Evolutionary conservation across 2,329 filamentous ascomycete genomes (phyloP).

Genomic region (Fulvia fulva): DNA sequence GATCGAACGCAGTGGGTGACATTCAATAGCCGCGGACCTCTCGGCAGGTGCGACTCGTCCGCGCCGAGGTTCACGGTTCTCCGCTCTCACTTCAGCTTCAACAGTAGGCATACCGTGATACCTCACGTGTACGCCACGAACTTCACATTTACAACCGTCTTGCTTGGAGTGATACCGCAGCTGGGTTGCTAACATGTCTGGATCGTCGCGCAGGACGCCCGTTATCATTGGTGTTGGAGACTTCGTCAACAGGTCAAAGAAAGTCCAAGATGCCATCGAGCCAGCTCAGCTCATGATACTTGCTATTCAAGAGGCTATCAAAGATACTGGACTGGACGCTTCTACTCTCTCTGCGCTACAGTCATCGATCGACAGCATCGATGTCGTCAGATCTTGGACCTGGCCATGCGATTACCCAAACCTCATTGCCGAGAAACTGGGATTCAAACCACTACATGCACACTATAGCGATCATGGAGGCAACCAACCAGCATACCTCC

Average conservation of each 20-base stretch:
- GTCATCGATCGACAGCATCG: slow-evolving; percentile 54
- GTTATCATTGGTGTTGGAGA: slow-evolving; percentile 62
- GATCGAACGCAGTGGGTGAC: slow-evolving; percentile 14
- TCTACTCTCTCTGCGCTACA: slow-evolving; percentile 35
- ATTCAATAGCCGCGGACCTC: neutral
- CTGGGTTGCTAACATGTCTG: slow-evolving; percentile 6
- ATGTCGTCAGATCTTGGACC: slow-evolving; percentile 60
- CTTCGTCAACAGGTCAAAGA: slow-evolving; percentile 54
- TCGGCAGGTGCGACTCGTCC: neutral
- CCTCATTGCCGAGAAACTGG: slow-evolving; percentile 49
- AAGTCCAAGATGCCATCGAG: slow-evolving; percentile 53
- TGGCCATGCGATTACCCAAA: slow-evolving; percentile 61
- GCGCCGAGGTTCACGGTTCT: neutral
- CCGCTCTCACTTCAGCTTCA: neutral
- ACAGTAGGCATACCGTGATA: neutral
- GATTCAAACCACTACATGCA: slow-evolving; percentile 46
- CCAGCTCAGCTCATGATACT: slow-evolving; percentile 57
- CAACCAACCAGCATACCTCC: slow-evolving; percentile 57
- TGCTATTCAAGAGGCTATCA: slow-evolving; percentile 51
- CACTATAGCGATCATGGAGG: slow-evolving; percentile 58
- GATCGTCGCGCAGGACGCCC: slow-evolving; percentile 37
- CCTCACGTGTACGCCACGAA: neutral
- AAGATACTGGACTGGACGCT: slow-evolving; percentile 44
- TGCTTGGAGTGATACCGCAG: neutral
- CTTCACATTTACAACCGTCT: neutral